These are phyloP conservation scores for Leccinum pachyderme DNA, from an alignment of 1,284 basidiomycete genomes.

Conservation along the genomic window DNA sequence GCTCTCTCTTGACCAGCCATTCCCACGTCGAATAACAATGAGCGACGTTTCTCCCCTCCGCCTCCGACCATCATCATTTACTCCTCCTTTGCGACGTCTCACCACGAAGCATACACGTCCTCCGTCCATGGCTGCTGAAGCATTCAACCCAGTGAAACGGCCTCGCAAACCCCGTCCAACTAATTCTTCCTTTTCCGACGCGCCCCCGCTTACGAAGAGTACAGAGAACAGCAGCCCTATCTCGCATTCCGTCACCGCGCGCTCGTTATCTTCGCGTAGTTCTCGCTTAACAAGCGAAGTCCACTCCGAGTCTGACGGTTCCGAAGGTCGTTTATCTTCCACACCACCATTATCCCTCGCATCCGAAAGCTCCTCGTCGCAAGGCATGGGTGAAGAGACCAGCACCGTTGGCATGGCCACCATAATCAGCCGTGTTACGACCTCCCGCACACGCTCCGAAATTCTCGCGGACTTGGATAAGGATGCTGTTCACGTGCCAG, in stretches of 20 bases:
- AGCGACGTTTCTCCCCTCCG: slow-evolving; percentile 37
- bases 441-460: slow-evolving; percentile 29
- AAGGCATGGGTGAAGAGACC: slow-evolving; percentile 16
- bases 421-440: slow-evolving; percentile 29
- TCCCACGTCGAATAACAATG: slow-evolving; percentile 37
- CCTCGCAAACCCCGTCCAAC: slow-evolving; percentile 23
- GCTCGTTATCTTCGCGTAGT: slow-evolving; percentile 19
- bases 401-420: slow-evolving; percentile 24
- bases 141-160: slow-evolving; percentile 31
- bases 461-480: slow-evolving; percentile 32
- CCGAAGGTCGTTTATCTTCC: slow-evolving; percentile 25
- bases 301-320: slow-evolving; percentile 9
- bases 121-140: slow-evolving; percentile 29
- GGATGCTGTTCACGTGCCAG: slow-evolving; percentile 30
- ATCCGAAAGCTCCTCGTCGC: slow-evolving; percentile 25
- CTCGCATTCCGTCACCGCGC: slow-evolving; percentile 15
- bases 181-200: slow-evolving; percentile 16
- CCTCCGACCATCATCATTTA: slow-evolving; percentile 31
- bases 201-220: slow-evolving; percentile 15
- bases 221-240: slow-evolving; percentile 15
- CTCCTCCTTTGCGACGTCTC: slow-evolving; percentile 27
- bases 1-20: slow-evolving; percentile 26
- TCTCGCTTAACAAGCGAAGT: slow-evolving; percentile 26
- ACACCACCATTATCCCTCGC: slow-evolving; percentile 31
- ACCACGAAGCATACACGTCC: slow-evolving; percentile 30